phyloP scores from a whole-genome alignment of 2,329 filamentous ascomycete genomes.

The Penicillium vulpinum region DNA sequence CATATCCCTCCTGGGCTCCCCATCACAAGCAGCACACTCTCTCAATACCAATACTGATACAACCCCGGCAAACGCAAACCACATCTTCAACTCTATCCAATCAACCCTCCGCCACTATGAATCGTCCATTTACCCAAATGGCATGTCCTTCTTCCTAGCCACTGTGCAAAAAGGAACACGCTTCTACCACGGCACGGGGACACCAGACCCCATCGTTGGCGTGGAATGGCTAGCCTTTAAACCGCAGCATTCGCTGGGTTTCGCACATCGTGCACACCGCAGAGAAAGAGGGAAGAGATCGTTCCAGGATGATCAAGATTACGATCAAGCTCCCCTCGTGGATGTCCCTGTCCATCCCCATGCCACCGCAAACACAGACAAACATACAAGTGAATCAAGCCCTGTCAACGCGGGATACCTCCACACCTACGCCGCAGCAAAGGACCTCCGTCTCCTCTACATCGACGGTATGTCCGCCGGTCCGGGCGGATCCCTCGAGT shows the following conservation, averaged over 20 bases:
- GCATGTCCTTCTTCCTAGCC: slow-evolving; percentile 66
- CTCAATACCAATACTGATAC: too few relatives aligned
- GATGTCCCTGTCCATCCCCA: background rate
- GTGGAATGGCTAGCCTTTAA: slow-evolving; percentile 71
- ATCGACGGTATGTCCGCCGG: slow-evolving; percentile 70
- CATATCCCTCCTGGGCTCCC: too few relatives aligned
- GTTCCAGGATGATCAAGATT: background rate
- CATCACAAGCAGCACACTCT: too few relatives aligned
- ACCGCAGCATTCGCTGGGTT: slow-evolving; percentile 65
- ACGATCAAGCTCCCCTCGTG: background rate
- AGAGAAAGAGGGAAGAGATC: background rate
- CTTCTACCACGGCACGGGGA: slow-evolving; percentile 63
- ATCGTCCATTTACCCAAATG: slow-evolving; percentile 68
- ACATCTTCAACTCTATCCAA: slow-evolving; percentile 71
- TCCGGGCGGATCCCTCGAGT: slow-evolving; percentile 64
- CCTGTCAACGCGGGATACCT: slow-evolving; percentile 35
- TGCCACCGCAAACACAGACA: too few relatives aligned
- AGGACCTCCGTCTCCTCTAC: slow-evolving; percentile 63
- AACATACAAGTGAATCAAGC: too few relatives aligned
- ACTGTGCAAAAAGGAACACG: slow-evolving; percentile 61
- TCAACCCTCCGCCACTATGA: slow-evolving; percentile 69
- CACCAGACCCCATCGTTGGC: slow-evolving; percentile 25
- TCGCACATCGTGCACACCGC: slow-evolving; percentile 48
- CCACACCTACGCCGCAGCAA: slow-evolving; percentile 63
- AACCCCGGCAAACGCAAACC: too few relatives aligned